Evolutionary conservation across 1,139 yeast species (phyloP).

Genomic region (Hyphopichia wangnamkhiaoensis): DNA sequence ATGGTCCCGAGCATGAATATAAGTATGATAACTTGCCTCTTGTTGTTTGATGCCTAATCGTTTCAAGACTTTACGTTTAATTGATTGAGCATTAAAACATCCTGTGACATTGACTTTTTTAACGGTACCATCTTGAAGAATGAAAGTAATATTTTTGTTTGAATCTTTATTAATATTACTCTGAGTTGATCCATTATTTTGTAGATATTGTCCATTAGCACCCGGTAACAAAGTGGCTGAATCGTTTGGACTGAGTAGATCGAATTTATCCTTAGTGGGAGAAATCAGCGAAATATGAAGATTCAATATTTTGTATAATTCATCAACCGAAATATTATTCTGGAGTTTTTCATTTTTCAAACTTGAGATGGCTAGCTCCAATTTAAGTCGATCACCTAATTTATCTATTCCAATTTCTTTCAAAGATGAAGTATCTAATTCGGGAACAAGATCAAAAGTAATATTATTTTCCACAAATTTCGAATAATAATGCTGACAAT

Average conservation of each 20-base stretch:
- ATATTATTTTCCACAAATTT: constrained; percentile 53
- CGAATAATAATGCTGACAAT: constrained; percentile 38
- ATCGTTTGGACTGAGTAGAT: constrained; percentile 14
- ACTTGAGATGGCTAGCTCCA: constrained; percentile 55
- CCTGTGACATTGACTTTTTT: constrained; percentile 75
- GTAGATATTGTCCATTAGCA: constrained; percentile 7
- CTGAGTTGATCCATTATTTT: neutral
- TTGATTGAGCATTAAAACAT: constrained; percentile 78
- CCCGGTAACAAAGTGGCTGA: constrained; percentile 15
- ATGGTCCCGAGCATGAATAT: constrained; percentile 26
- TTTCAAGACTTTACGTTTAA: constrained; percentile 68
- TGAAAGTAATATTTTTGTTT: constrained; percentile 58
- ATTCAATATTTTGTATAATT: constrained; percentile 28
- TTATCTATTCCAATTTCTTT: constrained; percentile 72
- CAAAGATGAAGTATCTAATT: constrained; percentile 67
- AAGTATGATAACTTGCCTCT: constrained; percentile 44
- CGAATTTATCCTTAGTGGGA: constrained; percentile 4
- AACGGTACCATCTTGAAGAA: constrained; percentile 74
- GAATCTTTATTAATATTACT: constrained; percentile 27
- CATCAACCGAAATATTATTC: constrained; percentile 32
- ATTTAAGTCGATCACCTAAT: constrained; percentile 78
- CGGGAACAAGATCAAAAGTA: constrained; percentile 58
- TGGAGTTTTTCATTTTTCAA: constrained; percentile 40
- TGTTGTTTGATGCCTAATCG: constrained; percentile 53
- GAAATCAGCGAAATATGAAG: constrained; percentile 11